These are phyloP conservation scores for Mycosphaerella sp. DNA, from an alignment of 2,329 filamentous ascomycete species.

Conservation along the genomic window DNA sequence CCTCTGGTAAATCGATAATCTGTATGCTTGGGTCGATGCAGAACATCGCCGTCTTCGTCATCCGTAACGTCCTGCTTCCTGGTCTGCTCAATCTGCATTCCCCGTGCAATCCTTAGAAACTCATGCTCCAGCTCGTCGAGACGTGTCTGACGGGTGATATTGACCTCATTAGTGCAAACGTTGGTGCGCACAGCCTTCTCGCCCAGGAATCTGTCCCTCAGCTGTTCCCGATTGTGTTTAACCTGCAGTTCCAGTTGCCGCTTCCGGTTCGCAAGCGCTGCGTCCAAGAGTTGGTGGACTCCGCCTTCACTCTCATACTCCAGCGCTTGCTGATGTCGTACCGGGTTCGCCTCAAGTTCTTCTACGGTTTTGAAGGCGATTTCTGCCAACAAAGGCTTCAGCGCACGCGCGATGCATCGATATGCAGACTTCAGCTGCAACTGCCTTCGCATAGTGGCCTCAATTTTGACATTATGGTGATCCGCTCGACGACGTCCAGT, in stretches of 20 bases:
- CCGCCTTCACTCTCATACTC: constrained; percentile 45
- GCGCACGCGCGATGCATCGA: constrained; percentile 54
- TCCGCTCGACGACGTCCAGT: constrained; percentile 42
- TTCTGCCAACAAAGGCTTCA: constrained; percentile 61
- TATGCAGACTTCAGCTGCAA: constrained; percentile 61
- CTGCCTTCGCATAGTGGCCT: constrained; percentile 50
- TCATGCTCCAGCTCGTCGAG: constrained; percentile 29
- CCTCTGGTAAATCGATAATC: constrained; percentile 25
- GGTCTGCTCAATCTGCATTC: constrained; percentile 14
- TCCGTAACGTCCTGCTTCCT: constrained; percentile 22
- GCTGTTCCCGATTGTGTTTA: constrained; percentile 34
- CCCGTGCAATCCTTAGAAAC: constrained; percentile 26
- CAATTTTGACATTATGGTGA: constrained; percentile 42
- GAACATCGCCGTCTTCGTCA: constrained; percentile 35
- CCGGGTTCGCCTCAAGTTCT: constrained; percentile 50
- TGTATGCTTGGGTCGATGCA: constrained; percentile 34
- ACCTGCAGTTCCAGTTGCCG: constrained; percentile 36
- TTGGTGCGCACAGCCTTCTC: constrained; percentile 36
- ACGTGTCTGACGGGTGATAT: constrained; percentile 25
- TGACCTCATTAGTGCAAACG: constrained; percentile 31
- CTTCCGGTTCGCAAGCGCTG: constrained; percentile 39
- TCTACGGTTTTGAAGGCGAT: constrained; percentile 56
- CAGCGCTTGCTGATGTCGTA: constrained; percentile 48
- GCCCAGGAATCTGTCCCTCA: constrained; percentile 33
- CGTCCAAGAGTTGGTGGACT: constrained; percentile 38